phyloP scores from a whole-genome alignment of 495 filamentous ascomycete species.

The Chlorociboria aeruginascens region DNA sequence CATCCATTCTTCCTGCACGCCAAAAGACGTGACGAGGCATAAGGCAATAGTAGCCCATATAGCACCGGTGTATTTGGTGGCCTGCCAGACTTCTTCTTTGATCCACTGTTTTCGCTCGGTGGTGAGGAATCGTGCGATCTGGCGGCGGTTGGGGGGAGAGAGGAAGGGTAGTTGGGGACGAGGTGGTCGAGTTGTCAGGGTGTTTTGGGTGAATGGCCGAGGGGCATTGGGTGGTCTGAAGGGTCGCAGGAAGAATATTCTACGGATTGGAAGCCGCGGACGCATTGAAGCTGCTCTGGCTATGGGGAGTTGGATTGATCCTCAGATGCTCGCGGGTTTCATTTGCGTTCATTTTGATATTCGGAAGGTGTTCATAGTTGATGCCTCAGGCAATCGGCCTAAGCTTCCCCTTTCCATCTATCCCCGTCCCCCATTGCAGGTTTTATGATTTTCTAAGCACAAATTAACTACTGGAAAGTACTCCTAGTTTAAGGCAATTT shows the following conservation, averaged over 20 bases:
- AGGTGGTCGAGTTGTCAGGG: slow-evolving; percentile 2
- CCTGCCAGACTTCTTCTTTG: slow-evolving; percentile 47
- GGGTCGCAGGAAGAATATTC: slow-evolving; percentile 12
- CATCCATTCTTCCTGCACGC: slow-evolving; percentile 52
- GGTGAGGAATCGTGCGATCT: slow-evolving; percentile 55
- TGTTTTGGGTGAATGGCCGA: slow-evolving; percentile 14
- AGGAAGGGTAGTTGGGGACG: slow-evolving; percentile 59
- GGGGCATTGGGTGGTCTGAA: slow-evolving; percentile 14
- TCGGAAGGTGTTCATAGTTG: too few relatives aligned
- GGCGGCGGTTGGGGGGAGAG: slow-evolving; percentile 34
- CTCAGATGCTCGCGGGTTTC: too few relatives aligned
- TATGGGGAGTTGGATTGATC: too few relatives aligned
- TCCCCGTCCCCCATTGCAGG: too few relatives aligned
- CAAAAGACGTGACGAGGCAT: slow-evolving; percentile 40
- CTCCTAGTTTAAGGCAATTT: too few relatives aligned
- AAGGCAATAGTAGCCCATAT: slow-evolving; percentile 44
- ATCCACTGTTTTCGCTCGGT: slow-evolving; percentile 60
- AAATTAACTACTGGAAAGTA: too few relatives aligned
- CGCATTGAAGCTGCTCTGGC: slow-evolving; percentile 4
- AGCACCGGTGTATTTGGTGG: slow-evolving; percentile 44
- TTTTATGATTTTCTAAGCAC: too few relatives aligned
- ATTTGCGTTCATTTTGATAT: too few relatives aligned
- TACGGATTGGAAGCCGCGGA: slow-evolving; percentile 12
- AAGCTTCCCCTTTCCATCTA: too few relatives aligned
- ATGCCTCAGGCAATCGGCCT: too few relatives aligned